Conservation (phyloP, 441 rosid species). For the Erodium moschatum region DNA sequence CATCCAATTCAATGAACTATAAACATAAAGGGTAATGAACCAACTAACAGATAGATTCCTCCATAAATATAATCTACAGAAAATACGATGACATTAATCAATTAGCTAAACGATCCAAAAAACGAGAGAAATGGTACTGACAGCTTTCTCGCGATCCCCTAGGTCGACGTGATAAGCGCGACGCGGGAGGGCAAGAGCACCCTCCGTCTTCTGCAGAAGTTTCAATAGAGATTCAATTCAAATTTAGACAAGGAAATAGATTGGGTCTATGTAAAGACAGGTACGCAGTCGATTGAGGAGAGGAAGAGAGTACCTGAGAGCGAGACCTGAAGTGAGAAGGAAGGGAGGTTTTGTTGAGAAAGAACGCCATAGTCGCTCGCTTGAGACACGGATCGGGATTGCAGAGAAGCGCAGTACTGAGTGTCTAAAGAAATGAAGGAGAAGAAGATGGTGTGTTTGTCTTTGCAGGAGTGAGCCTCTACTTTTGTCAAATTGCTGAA, state of each 20-base stretch:
- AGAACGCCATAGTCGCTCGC: background rate
- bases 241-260: background rate
- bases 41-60: background rate
- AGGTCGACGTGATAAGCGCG: background rate
- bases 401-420: background rate
- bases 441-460: background rate
- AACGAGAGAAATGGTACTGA: background rate
- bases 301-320: slow-evolving; percentile 4
- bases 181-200: background rate
- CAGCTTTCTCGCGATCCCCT: background rate
- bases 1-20: background rate
- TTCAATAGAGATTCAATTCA: background rate
- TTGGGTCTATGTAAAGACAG: background rate
- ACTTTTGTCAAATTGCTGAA: background rate
- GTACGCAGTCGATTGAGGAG: background rate
- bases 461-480: background rate
- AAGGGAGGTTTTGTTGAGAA: slow-evolving; percentile 1
- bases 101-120: background rate
- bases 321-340: background rate
- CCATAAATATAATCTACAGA: background rate
- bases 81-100: background rate
- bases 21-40: background rate
- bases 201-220: background rate
- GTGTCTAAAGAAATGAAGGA: background rate
- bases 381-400: background rate